Base-by-base conservation (phyloP, 805 yeast genomes). In the Sugiyamaella floridensis region DNA sequence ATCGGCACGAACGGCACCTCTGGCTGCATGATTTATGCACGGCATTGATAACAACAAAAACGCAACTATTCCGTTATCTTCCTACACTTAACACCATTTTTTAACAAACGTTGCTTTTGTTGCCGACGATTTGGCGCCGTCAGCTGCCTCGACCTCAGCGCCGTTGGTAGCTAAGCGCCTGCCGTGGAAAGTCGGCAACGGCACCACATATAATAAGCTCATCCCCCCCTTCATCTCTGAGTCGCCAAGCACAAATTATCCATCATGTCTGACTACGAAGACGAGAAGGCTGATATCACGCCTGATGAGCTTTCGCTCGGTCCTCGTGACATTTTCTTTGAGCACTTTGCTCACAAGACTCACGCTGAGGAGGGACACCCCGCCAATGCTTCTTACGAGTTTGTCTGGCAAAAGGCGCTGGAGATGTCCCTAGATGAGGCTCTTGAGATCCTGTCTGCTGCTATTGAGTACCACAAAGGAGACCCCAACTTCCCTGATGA, bases 401-500 rank as follows among this genome's bases (percentile, higher is more conserved):
- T 66, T 58, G 72, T 75, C 68, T 65, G 73, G 55, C 71, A 69
- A 32, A 75, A 72, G 56, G 68, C 73, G 46, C 70, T 66, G 22
- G 58, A 60, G 40, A 57, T 74, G 58, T 49, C 69, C 2, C 59
- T 57, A 12, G 72, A 68, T 1, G 77, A 76, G 41, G 72, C 80
- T 0, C 40, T 71, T 1, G 67, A 65, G 9, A 70, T 77, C 42
- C 61, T 81, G 45, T 60, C 64, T 32, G 65, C 68, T 15, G 73
- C 77, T 4, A 55, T 73, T 2, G 69, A 59, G 0, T 70, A 73
- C 15, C 81, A 78, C 56, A 59, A 58, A 5, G 75, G 70, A 49
- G 85, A 80, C 60, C 73, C 74, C 40, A 78, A 78, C 59, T 70
- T 79, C 54, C 74, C 77, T 11, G 56, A 51, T 1, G 63, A 59